These are phyloP conservation scores for Podaxis sp. DNA, from an alignment of 768 basidiomycete genomes.

Conservation along the genomic window DNA sequence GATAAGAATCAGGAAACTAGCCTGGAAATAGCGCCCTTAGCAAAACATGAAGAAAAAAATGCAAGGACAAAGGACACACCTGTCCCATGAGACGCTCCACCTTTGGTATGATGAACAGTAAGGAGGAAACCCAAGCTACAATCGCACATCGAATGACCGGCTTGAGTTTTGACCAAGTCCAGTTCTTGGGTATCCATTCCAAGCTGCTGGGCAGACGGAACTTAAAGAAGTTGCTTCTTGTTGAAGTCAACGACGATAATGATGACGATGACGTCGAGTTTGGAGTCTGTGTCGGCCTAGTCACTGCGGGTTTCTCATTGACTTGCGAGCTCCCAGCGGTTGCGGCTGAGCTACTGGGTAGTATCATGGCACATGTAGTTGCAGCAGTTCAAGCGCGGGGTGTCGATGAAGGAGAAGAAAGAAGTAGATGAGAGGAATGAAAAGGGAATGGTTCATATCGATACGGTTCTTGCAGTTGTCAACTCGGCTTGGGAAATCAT, in stretches of 20 bases:
- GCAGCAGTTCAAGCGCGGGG: neutral
- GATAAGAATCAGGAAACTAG: slow-evolving; percentile 63
- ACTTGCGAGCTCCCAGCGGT: neutral
- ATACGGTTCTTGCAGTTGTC: too few species aligned
- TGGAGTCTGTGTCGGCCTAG: neutral
- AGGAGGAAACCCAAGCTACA: slow-evolving; percentile 57
- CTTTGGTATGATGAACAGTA: slow-evolving; percentile 58
- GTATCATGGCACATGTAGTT: neutral
- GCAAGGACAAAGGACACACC: slow-evolving; percentile 32
- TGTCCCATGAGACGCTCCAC: slow-evolving; percentile 55
- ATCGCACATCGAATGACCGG: slow-evolving; percentile 63
- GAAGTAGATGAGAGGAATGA: neutral
- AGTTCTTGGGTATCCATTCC: slow-evolving; percentile 59
- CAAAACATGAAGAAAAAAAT: neutral
- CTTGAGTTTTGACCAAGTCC: slow-evolving; percentile 58
- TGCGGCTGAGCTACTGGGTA: neutral
- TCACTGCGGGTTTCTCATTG: neutral
- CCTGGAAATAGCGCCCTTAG: slow-evolving; percentile 35
- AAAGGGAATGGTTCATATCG: neutral
- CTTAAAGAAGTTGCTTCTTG: neutral
- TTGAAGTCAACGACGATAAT: neutral
- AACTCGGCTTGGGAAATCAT: neutral
- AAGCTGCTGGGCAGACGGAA: slow-evolving; percentile 7
- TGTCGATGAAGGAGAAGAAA: neutral
- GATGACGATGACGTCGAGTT: slow-evolving; percentile 8